Conservation (phyloP, 1,284 basidiomycete species). For the Moesziomyces aphidis region DNA sequence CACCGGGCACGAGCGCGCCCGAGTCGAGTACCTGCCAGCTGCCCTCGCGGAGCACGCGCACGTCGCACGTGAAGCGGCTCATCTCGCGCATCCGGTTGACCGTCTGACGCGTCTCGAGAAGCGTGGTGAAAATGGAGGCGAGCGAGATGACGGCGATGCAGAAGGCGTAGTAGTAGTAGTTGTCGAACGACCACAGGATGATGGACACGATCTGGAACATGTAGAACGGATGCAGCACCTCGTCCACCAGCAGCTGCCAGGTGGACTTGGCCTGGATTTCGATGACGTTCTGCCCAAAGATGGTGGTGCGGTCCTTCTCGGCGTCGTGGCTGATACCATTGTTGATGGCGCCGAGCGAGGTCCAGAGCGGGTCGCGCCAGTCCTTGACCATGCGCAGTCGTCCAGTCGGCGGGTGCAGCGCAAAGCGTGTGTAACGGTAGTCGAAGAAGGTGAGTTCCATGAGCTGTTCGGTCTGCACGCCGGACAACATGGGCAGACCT, state of each 20-base stretch:
- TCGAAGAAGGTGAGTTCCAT: slow-evolving; percentile 70
- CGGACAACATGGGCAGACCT: slow-evolving; percentile 48
- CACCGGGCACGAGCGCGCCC: slow-evolving; percentile 86
- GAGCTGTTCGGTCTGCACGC: slow-evolving; percentile 62
- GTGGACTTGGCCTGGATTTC: slow-evolving; percentile 91
- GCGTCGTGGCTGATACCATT: slow-evolving; percentile 56
- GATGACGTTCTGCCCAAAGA: slow-evolving; percentile 90
- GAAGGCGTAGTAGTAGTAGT: slow-evolving; percentile 94
- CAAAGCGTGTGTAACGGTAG: slow-evolving; percentile 88
- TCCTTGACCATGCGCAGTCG: slow-evolving; percentile 85
- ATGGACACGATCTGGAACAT: slow-evolving; percentile 98
- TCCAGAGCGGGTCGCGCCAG: slow-evolving; percentile 90
- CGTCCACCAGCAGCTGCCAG: slow-evolving; percentile 85
- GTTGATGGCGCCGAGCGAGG: slow-evolving; percentile 70
- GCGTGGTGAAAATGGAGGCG: slow-evolving; percentile 84
- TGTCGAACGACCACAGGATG: slow-evolving; percentile 90
- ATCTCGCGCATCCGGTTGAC: slow-evolving; percentile 95
- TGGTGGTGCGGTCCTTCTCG: slow-evolving; percentile 66
- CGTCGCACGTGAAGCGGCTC: slow-evolving; percentile 88
- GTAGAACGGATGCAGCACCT: slow-evolving; percentile 50
- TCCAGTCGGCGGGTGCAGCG: slow-evolving; percentile 84
- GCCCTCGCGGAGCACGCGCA: slow-evolving; percentile 79
- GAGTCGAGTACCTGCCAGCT: slow-evolving; percentile 74
- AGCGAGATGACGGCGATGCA: slow-evolving; percentile 94
- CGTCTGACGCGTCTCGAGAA: slow-evolving; percentile 89